Base-by-base conservation (phyloP, 345 rosid species). In the Eucalyptus sp. region DNA sequence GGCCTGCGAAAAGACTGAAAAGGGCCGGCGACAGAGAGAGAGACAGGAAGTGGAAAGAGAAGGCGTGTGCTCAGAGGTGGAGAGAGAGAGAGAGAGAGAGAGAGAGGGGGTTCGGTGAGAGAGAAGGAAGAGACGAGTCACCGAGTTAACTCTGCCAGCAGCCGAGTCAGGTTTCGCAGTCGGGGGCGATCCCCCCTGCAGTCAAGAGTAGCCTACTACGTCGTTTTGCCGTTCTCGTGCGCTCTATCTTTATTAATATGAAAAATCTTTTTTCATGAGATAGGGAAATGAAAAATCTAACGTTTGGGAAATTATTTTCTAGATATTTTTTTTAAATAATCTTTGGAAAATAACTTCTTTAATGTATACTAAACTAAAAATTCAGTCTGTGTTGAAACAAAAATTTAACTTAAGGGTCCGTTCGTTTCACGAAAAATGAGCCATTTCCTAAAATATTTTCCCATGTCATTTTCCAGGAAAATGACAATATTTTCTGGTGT, bases 1-100 rank as follows among this genome's bases (percentile, higher is more conserved):
- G 52, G 86, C 51, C 48, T 16, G 25, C 71, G 87, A 93, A 95
- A 96, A 94, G 90, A 97, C 95, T 96, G 54, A 93, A 96, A 95
- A 94, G 92, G 98, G 96, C 90, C 91, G 91, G 76, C 43, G 25
- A 83, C 33, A 56, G 50, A 86, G 44, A 33, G 17, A 31, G 64
- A 31, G n/a, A 81, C 18, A 37, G 52, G 87, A 86, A 81, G 91
- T 22, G 90, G 86, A 76, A 60, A n/a, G 86, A 80, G 90, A 20
- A 80, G 62, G 68, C 88, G 85, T 58, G 90, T 20, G 89, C 66
- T 60, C 66, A 62, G 68, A 62, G 68, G 31, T 12, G 31, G 68
- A 62, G 54, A 50, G 52, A 50, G 52, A 50, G 54, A 41, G 41
- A 41, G 41, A 41, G 41, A 41, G 41, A 51, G 54, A 16, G 66